Evolutionary conservation across 192 early-diverging fungal species (phyloP).

Genomic region (Helicostylum pulchrum): DNA sequence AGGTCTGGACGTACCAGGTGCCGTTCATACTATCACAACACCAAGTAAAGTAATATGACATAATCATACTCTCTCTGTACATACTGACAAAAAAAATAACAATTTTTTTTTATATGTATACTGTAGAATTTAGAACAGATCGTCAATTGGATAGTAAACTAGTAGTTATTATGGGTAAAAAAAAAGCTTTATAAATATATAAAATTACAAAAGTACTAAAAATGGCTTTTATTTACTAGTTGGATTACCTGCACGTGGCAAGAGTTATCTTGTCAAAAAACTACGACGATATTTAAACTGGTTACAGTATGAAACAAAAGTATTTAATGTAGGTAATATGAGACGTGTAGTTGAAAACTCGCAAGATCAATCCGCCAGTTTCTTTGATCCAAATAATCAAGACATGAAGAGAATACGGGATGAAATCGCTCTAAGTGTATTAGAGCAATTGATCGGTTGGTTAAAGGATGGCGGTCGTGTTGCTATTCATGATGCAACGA

Average conservation of each 20-base stretch:
- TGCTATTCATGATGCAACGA: conserved; percentile 94
- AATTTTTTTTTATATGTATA: conserved; percentile 2
- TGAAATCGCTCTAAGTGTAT: conserved; percentile 82
- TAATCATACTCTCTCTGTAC: not conserved
- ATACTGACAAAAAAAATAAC: not conserved
- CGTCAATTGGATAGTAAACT: conserved; percentile 86
- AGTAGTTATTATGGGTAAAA: conserved; percentile 87
- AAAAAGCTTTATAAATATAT: not conserved
- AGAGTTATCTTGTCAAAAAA: conserved; percentile 95
- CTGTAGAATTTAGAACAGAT: conserved; percentile 40
- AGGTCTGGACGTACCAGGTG: conserved; percentile 50
- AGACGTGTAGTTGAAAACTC: conserved; percentile 62
- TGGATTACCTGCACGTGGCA: conserved; percentile 93
- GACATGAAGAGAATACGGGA: conserved; percentile 77
- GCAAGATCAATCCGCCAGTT: conserved; percentile 71
- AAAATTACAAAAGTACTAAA: not conserved
- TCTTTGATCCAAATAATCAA: conserved; percentile 90
- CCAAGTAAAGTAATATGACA: conserved; percentile 32
- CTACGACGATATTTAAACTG: conserved; percentile 84
- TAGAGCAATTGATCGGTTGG: conserved; percentile 92
- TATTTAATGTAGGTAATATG: conserved; percentile 96
- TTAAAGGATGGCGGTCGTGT: conserved; percentile 83
- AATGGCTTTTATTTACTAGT: conserved; percentile 45
- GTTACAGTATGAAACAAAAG: conserved; percentile 74
- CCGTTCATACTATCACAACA: conserved; percentile 42